Evolutionary conservation across 805 yeast species (phyloP).

Genomic region (Kuraishia ogatae): DNA sequence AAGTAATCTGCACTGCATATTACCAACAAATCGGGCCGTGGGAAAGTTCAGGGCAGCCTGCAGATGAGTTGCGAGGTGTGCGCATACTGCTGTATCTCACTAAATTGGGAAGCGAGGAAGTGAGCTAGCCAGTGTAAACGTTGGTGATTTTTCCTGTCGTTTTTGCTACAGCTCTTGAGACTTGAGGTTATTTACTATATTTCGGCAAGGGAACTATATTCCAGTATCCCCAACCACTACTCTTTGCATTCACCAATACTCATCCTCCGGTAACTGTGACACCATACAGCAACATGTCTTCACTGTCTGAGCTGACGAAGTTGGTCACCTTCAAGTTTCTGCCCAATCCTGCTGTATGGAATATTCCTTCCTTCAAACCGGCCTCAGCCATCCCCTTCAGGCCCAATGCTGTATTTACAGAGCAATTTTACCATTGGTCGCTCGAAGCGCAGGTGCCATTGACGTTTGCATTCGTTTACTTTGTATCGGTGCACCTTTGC

Average conservation of each 20-base stretch:
- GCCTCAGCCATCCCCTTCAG: constrained; percentile 19
- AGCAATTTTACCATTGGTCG: constrained; percentile 27
- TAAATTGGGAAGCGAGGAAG: not conserved
- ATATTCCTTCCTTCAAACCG: constrained; percentile 17
- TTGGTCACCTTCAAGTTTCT: constrained; percentile 13
- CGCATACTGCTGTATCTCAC: not conserved
- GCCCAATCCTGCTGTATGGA: constrained; percentile 18
- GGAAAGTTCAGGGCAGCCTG: not conserved
- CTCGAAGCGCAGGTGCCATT: constrained; percentile 47
- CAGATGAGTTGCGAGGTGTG: not conserved
- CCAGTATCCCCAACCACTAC: too few relatives aligned
- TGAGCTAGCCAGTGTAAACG: not conserved
- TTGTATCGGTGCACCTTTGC: constrained; percentile 43
- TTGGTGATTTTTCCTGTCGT: not conserved
- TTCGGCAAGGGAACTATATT: not conserved
- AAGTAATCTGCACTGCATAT: not conserved
- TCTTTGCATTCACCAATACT: too few relatives aligned
- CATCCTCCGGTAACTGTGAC: not conserved
- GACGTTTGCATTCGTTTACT: constrained; percentile 49
- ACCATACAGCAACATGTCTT: not conserved
- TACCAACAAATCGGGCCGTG: not conserved
- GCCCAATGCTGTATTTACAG: constrained; percentile 13
- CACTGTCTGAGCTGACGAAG: not conserved
- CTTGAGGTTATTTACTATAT: not conserved
- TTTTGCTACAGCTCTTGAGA: too few relatives aligned